phyloP scores from a whole-genome alignment of 805 yeast species.

The Jamesozyma rosinii region DNA sequence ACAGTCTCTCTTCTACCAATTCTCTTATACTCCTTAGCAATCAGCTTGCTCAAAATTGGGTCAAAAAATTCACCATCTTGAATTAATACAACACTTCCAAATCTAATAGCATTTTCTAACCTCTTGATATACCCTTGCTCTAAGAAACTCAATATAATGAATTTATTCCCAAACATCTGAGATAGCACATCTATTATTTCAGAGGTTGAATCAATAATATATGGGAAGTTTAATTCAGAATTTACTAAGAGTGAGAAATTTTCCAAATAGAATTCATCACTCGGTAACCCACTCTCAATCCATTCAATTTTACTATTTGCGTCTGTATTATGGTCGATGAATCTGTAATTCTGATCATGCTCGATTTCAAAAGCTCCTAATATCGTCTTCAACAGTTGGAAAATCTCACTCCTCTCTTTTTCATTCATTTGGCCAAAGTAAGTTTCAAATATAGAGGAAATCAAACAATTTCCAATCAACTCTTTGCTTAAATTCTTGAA shows the following conservation, averaged over 20 bases:
- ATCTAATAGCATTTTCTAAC: conserved; percentile 70
- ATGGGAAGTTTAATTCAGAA: conserved; percentile 36
- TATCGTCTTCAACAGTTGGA: conserved; percentile 26
- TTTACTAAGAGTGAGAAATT: conserved; percentile 48
- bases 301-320: conserved; percentile 39
- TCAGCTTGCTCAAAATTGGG: conserved; percentile 56
- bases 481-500: conserved; percentile 39
- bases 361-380: conserved; percentile 33
- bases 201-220: conserved; percentile 67
- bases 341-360: conserved; percentile 31
- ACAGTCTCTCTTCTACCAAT: conserved; percentile 66
- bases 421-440: conserved; percentile 56
- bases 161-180: conserved; percentile 25
- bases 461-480: conserved; percentile 55
- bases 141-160: conserved; percentile 58
- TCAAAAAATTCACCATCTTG: conserved; percentile 76
- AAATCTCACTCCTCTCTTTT: conserved; percentile 35
- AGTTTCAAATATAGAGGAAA: conserved; percentile 52
- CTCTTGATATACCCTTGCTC: conserved; percentile 58
- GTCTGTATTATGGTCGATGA: conserved; percentile 34
- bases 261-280: conserved; percentile 54
- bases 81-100: conserved; percentile 68
- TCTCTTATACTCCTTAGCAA: conserved; percentile 48
- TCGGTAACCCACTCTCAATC: conserved; percentile 44
- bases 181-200: conserved; percentile 36